Evolutionary conservation across 2,329 filamentous ascomycete species (phyloP), one percentile per base, ranked within the genome.

Genomic region (Trichophyton simii): DNA sequence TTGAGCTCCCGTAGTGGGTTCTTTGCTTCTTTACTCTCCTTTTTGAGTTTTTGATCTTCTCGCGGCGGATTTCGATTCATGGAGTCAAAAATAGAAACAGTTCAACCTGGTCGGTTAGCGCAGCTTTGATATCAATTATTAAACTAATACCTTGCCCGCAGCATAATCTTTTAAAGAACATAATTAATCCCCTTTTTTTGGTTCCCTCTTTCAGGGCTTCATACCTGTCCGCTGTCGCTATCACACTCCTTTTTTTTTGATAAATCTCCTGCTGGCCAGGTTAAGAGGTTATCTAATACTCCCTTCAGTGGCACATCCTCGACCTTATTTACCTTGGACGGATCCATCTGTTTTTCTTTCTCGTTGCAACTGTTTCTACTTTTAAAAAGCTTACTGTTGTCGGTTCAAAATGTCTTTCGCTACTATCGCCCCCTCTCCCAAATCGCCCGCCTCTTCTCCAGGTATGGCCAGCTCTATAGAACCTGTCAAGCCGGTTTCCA

Each of bases 341-440:
- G 18, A 36, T 28, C 28, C 50, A 18, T 55, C 28, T 55, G 28
- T 18, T 58, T 58, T 36, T 42, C 36, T 18, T 58, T 58, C 20
- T 42, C 36, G 57, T 34, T 58, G 41, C 36, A 44, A n/a, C 57
- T 36, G 25, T 13, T 58, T 38, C 25, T 42, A 44, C 22, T 31
- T 4, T 42, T 44, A 42, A 34, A 31, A 22, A n/a, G 50, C 50
- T 36, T 34, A 55, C 50, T 22, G 46, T 50, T 22, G 20, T 13
- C 46, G 46, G 20, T 36, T 18, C 15, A 55, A 54, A 61, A 66
- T 66, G 65, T 66, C 65, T 31, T 66, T 63, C 60, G 60, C 65
- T 55, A 58, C 63, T 6, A 64, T 66, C n/a, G 63, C 63, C n/a
- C 64, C 65, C 15, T 62, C 64, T n/a, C 58, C 63, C 9, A 63